A percentile compares a stretch with the other conserved stretches of the same genome.
phyloP scores from a whole-genome alignment of 495 filamentous ascomycete species.

The Penicillium turbatum region DNA sequence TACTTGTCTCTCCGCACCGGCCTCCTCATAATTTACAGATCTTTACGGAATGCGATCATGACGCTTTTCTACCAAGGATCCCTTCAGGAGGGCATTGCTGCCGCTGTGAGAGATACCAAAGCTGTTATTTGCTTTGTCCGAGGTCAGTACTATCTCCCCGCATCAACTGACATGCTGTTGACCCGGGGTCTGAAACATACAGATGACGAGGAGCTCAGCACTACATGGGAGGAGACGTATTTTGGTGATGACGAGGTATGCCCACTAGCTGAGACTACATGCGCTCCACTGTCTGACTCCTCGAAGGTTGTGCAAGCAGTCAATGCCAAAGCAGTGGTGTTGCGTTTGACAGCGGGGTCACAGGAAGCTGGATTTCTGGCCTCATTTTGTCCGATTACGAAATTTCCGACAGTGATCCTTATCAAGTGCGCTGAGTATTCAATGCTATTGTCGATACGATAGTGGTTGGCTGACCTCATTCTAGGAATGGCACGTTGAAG shows the following conservation, averaged over 20 bases:
- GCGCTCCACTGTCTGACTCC: conserved; percentile 2
- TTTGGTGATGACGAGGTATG: conserved; percentile 57
- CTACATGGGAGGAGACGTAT: conserved; percentile 72
- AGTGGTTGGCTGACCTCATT: neutral
- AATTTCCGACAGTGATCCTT: conserved; percentile 69
- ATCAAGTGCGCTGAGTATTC: conserved; percentile 55
- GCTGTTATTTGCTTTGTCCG: conserved; percentile 66
- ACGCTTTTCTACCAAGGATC: conserved; percentile 75
- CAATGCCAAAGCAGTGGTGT: conserved; percentile 53
- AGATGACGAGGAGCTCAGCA: conserved; percentile 65
- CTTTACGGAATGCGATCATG: conserved; percentile 16
- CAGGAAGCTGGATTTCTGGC: conserved; percentile 76
- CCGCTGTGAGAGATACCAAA: conserved; percentile 63
- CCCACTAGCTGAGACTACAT: neutral
- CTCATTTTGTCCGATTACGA: conserved; percentile 71
- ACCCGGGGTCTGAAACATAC: conserved; percentile 4
- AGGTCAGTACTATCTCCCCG: conserved; percentile 51
- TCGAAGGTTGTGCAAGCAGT: conserved; percentile 46
- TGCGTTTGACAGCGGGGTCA: conserved; percentile 65
- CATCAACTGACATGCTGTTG: conserved; percentile 30
- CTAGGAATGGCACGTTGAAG: conserved; percentile 56
- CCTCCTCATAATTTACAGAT: neutral
- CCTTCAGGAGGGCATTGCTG: conserved; percentile 71
- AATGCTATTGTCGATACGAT: neutral
- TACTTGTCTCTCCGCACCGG: conserved; percentile 3